Evolutionary conservation across 73 alveolate species (phyloP), one percentile per base, ranked within the genome.

Genomic region (Paramecium primaurelia): DNA sequence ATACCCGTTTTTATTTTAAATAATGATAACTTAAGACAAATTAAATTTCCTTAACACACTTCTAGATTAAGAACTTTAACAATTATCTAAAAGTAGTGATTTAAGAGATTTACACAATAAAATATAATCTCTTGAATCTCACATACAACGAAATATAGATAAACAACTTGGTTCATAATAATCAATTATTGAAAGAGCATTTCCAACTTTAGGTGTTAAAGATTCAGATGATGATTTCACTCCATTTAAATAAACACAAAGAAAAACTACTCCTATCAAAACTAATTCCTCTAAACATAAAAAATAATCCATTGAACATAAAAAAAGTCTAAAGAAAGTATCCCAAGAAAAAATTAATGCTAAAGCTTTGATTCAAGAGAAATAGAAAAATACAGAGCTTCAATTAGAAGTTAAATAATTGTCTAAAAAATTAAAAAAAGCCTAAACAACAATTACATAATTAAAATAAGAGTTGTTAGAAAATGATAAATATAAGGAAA

Each of bases 21-120:
- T 30, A 37, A 73, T 37, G 59, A 64, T 64, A 11, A 64, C 91
- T 32, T 40, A 80, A 80, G 91, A 80, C n/a, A 44, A 80, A 80
- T 44, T 80, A 40, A 80, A 25, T 49, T 80, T 80, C 49, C 91
- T 80, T 26, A 80, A 80, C 58, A 25, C 45, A 45, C 73, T 80
- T 14, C 37, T 80, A 6, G 91, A 80, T 80, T 32, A 49, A 49
- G 91, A 80, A 47, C 47, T 80, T 20, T 26, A 80, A 45, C 44
- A 80, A 45, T 64, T 80, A 28, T 6, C 45, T 34, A 64, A 34
- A 64, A 32, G 51, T 34, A 11, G 47, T 73, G 37, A 73, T 73
- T 73, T 37, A 37, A 14, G 47, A 37, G 54, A 32, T 16, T 38
- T 73, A 38, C 14, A 73, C 11, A 44, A 36, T 36, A 73, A 73